Evolutionary conservation across 805 yeast genomes (phyloP), one percentile per base, ranked within the genome.

Genomic region (Myxozyma kluyveri): DNA sequence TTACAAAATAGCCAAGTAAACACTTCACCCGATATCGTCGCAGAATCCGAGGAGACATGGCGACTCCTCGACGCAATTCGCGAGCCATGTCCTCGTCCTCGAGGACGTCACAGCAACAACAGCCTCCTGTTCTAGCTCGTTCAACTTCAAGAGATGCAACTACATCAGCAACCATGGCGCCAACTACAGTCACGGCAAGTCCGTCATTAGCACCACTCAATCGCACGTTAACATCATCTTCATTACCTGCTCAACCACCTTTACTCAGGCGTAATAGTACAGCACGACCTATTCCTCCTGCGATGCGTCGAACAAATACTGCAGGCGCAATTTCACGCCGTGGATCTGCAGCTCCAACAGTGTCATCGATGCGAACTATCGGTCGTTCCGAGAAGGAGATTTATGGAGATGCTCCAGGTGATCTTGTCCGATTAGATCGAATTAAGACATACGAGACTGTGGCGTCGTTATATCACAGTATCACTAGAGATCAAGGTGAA

Each of bases 231-330:
- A n/a, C n/a, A n/a, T n/a, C n/a, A n/a, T n/a, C n/a, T n/a, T 12
- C 12, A n/a, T 31, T n/a, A n/a, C n/a, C 12, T 31, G n/a, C 35
- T 12, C 12, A n/a, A 31, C 35, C 14, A 31, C 35, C 35, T n/a
- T 31, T n/a, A 18, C 17, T 38, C 17, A 12, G 35, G 17, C 35
- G 42, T 12, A 14, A 12, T 12, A n/a, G 17, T n/a, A n/a, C 17
- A 38, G 17, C 42, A 12, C 14, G 35, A 12, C n/a, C 17, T 12
- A 14, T 36, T 26, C 51, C 54, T 4, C 54, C 54, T 5, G 44
- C 54, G 36, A 48, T 49, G 40, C 54, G 54, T 24, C 29, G 54
- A 3, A 39, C 52, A 38, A 44, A 41, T 24, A 50, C 54, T 14
- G 54, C 51, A 14, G 27, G 26, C 35, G 43, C 38, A 14, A 14